A percentile compares a stretch with the other conserved stretches of the same genome.
phyloP scores from a whole-genome alignment of 1,139 yeast genomes.

The Yamadazyma friedrichii region DNA sequence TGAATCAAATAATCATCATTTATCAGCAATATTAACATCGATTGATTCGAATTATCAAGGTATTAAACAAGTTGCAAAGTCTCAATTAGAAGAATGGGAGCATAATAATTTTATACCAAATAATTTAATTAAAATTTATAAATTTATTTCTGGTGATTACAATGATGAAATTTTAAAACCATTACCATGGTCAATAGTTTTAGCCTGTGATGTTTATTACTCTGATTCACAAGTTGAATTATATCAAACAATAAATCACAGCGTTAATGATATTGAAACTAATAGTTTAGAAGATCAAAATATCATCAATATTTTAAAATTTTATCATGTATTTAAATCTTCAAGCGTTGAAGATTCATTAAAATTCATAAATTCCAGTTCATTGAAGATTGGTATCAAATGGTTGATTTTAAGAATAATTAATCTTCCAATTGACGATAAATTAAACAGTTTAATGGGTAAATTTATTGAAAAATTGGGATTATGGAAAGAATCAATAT shows the following conservation, averaged over 20 bases:
- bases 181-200: constrained; percentile 65
- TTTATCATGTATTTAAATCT: constrained; percentile 16
- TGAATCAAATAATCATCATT: constrained; percentile 58
- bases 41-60: constrained; percentile 66
- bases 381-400: constrained; percentile 34
- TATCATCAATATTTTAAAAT: constrained; percentile 23
- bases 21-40: constrained; percentile 68
- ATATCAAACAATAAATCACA: constrained; percentile 30
- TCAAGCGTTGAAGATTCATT: constrained; percentile 9
- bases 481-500: constrained; percentile 59
- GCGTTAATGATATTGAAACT: constrained; percentile 13
- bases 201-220: constrained; percentile 61
- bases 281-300: constrained; percentile 10
- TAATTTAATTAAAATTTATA: constrained; percentile 57
- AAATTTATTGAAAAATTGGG: constrained; percentile 49
- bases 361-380: constrained; percentile 11
- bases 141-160: constrained; percentile 60
- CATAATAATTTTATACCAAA: constrained; percentile 49
- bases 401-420: constrained; percentile 60
- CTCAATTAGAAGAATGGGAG: constrained; percentile 69
- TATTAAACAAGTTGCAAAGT: constrained; percentile 52
- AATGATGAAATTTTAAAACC: constrained; percentile 35
- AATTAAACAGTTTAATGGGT: constrained; percentile 50
- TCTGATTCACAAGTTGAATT: constrained; percentile 49
- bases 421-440: constrained; percentile 27